Percentiles rank a stretch among this genome's conserved stretches.
These are phyloP conservation scores for Limonium bicolor DNA, from an alignment of 148 eudicot genomes.

Conservation along the genomic window DNA sequence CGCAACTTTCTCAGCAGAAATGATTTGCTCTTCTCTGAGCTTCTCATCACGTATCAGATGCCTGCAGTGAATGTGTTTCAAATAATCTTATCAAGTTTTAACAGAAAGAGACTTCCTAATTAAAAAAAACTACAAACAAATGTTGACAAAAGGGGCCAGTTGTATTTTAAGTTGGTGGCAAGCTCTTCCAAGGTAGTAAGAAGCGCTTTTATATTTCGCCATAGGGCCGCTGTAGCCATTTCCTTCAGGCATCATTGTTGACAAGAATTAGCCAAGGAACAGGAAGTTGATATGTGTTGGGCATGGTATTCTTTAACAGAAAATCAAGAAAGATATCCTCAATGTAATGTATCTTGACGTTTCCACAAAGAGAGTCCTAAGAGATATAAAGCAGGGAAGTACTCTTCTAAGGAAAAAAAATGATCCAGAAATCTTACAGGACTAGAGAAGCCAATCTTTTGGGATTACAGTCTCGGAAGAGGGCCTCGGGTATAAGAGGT, in stretches of 20 bases:
- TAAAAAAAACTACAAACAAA: not conserved
- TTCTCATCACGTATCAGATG: conserved; percentile 37
- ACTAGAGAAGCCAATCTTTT: conserved; percentile 39
- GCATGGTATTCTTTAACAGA: no score
- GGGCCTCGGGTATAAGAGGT: conserved; percentile 75
- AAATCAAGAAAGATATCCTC: no score
- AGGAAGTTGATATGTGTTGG: no score
- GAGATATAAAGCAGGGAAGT: not conserved
- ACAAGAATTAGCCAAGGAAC: no score
- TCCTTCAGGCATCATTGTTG: no score
- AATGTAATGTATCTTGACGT: no score
- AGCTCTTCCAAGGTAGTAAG: no score
- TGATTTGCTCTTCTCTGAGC: conserved; percentile 32
- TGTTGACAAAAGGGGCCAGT: not conserved
- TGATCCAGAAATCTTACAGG: conserved; percentile 23
- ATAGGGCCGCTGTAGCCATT: no score
- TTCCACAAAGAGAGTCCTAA: not conserved
- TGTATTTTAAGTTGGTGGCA: no score
- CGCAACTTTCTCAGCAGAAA: conserved; percentile 50
- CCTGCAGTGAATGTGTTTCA: conserved; percentile 30
- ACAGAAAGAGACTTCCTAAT: not conserved
- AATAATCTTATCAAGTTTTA: not conserved
- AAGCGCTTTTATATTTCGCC: no score
- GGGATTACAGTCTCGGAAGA: conserved; percentile 61
- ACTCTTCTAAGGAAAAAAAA: not conserved